Percentiles rank a stretch among this genome's conserved stretches.
Conservation (phyloP, 441 rosid genomes). For the Populus hybrid region DNA sequence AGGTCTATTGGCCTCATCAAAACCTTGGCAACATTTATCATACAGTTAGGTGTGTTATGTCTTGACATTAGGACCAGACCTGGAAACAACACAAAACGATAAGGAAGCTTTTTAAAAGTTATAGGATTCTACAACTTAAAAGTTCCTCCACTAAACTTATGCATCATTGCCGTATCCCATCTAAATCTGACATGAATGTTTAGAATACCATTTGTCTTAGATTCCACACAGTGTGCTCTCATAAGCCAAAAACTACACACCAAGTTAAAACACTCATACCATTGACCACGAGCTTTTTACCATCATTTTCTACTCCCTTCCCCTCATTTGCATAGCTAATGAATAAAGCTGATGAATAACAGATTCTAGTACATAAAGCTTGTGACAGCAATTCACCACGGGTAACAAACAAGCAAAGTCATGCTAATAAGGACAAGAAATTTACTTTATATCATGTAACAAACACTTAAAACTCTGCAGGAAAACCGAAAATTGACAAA, state of each 20-base stretch:
- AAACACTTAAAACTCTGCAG: neutral
- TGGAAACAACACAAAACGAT: neutral
- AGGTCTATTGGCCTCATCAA: neutral
- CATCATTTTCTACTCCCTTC: neutral
- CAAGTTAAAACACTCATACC: neutral
- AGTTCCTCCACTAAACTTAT: neutral
- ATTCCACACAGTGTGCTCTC: neutral
- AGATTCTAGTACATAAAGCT: neutral
- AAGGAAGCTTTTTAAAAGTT: neutral
- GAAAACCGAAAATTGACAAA: neutral
- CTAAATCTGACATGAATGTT: too few relatives aligned
- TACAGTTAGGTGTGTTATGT: neutral
- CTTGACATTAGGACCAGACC: neutral
- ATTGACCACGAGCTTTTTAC: neutral
- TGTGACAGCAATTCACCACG: neutral
- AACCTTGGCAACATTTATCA: neutral
- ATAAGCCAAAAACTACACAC: neutral
- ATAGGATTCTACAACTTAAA: neutral
- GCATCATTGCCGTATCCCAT: neutral
- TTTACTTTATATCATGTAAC: neutral
- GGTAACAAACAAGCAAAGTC: neutral
- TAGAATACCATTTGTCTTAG: too few relatives aligned
- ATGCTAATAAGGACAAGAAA: neutral
- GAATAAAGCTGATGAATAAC: neutral
- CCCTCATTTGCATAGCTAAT: neutral